phyloP scores from a whole-genome alignment of 2,329 filamentous ascomycete species.

The Hortaea sp. region DNA sequence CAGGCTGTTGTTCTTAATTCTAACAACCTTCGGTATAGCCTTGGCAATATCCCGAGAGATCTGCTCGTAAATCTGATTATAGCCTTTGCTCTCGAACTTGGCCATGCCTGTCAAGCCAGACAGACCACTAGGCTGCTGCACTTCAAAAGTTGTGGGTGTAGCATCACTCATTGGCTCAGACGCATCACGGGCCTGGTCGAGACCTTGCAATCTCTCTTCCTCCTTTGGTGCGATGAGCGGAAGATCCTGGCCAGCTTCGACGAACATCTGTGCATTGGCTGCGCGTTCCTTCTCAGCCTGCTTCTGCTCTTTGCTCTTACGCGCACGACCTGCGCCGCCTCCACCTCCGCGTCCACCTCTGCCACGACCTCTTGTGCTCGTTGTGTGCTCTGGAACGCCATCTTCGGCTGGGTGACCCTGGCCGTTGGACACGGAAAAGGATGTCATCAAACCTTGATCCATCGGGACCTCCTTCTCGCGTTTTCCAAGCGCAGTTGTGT shows the following conservation, averaged over 20 bases:
- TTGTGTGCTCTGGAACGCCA: slow-evolving; percentile 17
- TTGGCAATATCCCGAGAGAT: slow-evolving; percentile 92
- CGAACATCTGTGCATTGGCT: slow-evolving; percentile 74
- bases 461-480: slow-evolving; percentile 54
- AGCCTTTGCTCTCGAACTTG: slow-evolving; percentile 45
- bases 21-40: slow-evolving; percentile 85
- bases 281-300: slow-evolving; percentile 64
- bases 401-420: slow-evolving; percentile 13
- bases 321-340: slow-evolving; percentile 48
- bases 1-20: slow-evolving; percentile 77
- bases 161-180: slow-evolving; percentile 50
- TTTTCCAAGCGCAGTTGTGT: slow-evolving; percentile 16
- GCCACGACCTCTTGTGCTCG: slow-evolving; percentile 37
- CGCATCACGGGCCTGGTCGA: slow-evolving; percentile 27
- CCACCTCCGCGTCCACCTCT: slow-evolving; percentile 22
- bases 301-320: slow-evolving; percentile 76
- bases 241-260: slow-evolving; percentile 68
- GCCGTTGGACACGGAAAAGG: slow-evolving; percentile 50
- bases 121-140: slow-evolving; percentile 17
- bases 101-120: slow-evolving; percentile 23
- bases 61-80: slow-evolving; percentile 93
- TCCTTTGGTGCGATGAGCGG: slow-evolving; percentile 51
- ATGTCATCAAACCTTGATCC: slow-evolving; percentile 75
- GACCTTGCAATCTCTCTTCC: slow-evolving; percentile 39
- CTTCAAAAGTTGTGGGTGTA: slow-evolving; percentile 17